Evolutionary conservation across 2,329 filamentous ascomycete genomes (phyloP).

Genomic region (Monilinia polystroma): DNA sequence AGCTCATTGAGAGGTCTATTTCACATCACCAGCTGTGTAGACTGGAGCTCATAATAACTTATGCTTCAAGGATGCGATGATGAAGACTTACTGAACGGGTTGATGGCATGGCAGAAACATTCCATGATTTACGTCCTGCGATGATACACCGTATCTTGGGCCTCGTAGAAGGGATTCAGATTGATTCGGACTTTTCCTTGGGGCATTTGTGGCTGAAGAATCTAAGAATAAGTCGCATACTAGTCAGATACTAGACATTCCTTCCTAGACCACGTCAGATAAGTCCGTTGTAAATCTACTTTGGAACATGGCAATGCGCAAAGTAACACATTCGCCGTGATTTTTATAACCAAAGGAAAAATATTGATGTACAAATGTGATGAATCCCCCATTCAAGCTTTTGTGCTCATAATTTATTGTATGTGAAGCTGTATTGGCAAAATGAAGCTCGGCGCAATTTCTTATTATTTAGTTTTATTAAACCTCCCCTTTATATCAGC

Average conservation of each 20-base stretch:
- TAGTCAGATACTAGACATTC: neutral
- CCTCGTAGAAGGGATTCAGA: neutral
- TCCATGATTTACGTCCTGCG: too few relatives aligned
- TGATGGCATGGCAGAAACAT: too few relatives aligned
- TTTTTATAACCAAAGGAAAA: too few relatives aligned
- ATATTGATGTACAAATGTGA: neutral
- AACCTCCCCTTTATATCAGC: neutral
- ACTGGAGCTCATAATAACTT: too few relatives aligned
- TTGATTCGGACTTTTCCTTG: neutral
- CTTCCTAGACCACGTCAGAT: neutral
- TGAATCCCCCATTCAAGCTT: neutral
- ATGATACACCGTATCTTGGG: neutral
- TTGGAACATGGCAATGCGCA: too few relatives aligned
- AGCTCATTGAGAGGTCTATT: too few relatives aligned
- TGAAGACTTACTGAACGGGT: too few relatives aligned
- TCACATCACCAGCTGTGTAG: too few relatives aligned
- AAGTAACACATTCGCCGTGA: too few relatives aligned
- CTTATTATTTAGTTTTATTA: neutral
- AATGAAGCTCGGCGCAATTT: constrained; percentile 2
- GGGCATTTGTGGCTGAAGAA: neutral
- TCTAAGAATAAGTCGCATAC: neutral
- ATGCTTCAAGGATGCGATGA: too few relatives aligned
- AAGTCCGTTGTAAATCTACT: neutral
- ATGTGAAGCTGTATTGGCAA: neutral
- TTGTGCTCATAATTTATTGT: neutral